Evolutionary conservation across 2,329 filamentous ascomycete genomes (phyloP), one percentile per base, ranked within the genome.

Genomic region (Ophiocordyceps australis): DNA sequence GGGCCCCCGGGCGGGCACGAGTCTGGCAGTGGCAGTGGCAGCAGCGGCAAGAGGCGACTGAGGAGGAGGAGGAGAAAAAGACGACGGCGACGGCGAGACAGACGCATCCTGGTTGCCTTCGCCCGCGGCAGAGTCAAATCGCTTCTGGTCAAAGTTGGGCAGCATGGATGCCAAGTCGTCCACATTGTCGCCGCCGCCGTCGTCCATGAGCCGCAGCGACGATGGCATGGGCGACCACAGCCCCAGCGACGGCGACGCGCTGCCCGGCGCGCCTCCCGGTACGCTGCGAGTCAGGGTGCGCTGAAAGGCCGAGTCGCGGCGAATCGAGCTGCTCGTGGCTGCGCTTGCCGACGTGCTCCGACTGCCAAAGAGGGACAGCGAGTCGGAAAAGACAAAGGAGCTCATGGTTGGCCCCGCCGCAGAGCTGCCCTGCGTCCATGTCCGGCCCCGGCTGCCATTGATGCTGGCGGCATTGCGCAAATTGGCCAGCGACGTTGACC

Each of bases 161-260:
- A 66, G 47, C 37, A 65, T 53, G 25, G 53, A 43, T 25, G 62
- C 55, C 19, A 62, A 55, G n/a, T 62, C 55, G 3, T 64, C 61
- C 17, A 37, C 32, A 3, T 62, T 57, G 13, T 62, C 55, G 13
- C 59, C 56, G n/a, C n/a, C n/a, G 7, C 54, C 49, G 10, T 60
- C 55, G 16, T 50, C 45, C 50, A 49, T 50, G 14, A 58, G 42
- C 6, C 61, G 59, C 14, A 55, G 38, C 2, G 53, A 50, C 4
- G 54, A 55, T 5, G 48, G 45, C 3, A 42, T 38, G 7, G 46
- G 45, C 4, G 49, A 33, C 46, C 49, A 51, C 12, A 52, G 28
- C 9, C 46, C 46, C 14, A 39, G 38, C n/a, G 38, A 33, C 15
- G 29, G 33, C 22, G 27, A 30, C 5, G 26, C 28, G 12, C 32